Base-by-base conservation (phyloP, 352 stramenopile genomes). In the Pythium vanterpoolii region DNA sequence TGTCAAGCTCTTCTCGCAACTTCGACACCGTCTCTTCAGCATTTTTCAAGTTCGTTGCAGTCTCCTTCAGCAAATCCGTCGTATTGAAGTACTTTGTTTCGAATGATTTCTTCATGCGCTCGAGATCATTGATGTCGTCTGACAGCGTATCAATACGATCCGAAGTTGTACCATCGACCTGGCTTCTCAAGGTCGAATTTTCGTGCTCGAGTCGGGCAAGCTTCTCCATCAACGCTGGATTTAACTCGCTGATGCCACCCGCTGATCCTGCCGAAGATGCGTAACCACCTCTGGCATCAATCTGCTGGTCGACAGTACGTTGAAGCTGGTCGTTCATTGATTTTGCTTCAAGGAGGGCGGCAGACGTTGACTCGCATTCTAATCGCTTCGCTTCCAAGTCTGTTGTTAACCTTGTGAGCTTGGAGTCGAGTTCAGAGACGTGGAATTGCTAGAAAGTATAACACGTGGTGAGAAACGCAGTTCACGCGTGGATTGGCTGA, bases 1-100 rank as follows among this genome's bases (percentile, higher is more conserved):
- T 31, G 4, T 13, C 24, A 7, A 71, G 38, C 1, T 46, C 48
- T n/a, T 50, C 30, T 59, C 70, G 56, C 8, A 59, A 28, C 1
- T 40, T n/a, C 26, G 34, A 54, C 0, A 21, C n/a, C 23, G 62
- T 34, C 1, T 72, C 54, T 14, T 69, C 23, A 4, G 40, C 49
- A 30, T 16, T 33, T 18, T 34, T 47, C 31, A 67, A 39, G 4
- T 34, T 57, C 5, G 24, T 36, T 21, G 40, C 6, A 1, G 65
- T 79, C 5, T 67, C 62, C 24, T 79, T 66, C 31, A 86, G 59
- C 14, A 30, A 5, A 14, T 77, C 56, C 18, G 66, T 59, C 0
- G 76, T 74, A 9, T 80, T 71, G 53, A 91, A 89, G 46, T 86
- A 91, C 53, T 86, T 87, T 0, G 40, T 46, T 56, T 90, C 83